phyloP scores from a whole-genome alignment of 768 basidiomycete species.

The Panaeolus cyanescens region DNA sequence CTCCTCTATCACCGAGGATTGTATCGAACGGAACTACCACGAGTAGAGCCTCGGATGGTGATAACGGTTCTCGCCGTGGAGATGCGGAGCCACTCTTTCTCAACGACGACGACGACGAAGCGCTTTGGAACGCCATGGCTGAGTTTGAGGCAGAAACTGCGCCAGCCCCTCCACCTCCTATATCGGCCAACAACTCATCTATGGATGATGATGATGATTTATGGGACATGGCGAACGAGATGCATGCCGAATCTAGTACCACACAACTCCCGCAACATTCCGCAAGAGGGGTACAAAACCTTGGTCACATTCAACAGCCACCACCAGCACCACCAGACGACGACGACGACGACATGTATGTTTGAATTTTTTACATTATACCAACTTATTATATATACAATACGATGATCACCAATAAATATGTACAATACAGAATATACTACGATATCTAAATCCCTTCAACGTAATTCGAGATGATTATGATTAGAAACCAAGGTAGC shows the following conservation, averaged over 20 bases:
- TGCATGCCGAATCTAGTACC: slow-evolving; percentile 27
- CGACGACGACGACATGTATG: slow-evolving; percentile 70
- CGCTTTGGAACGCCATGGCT: slow-evolving; percentile 69
- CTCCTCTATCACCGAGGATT: slow-evolving; percentile 12
- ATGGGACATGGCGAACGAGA: slow-evolving; percentile 69
- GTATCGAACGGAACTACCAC: slow-evolving; percentile 10
- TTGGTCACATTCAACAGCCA: not conserved
- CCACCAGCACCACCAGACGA: slow-evolving; percentile 29
- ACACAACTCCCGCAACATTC: slow-evolving; percentile 13
- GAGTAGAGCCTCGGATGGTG: not conserved
- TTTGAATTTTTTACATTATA: slow-evolving; percentile 24
- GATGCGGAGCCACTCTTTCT: not conserved
- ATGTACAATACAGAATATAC: not conserved
- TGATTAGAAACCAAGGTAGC: too few relatives aligned
- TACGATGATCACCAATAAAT: slow-evolving; percentile 8
- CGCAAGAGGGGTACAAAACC: slow-evolving; percentile 11
- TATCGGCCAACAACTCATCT: slow-evolving; percentile 19
- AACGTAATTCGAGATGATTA: not conserved
- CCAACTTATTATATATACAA: slow-evolving; percentile 6
- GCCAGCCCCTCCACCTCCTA: slow-evolving; percentile 16
- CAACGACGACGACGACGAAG: slow-evolving; percentile 50
- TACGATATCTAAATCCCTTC: not conserved
- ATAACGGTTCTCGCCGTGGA: not conserved
- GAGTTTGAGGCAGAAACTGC: slow-evolving; percentile 40
- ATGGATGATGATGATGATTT: slow-evolving; percentile 63